phyloP scores from a whole-genome alignment of 2,329 filamentous ascomycete genomes.

The Mycosphaerella sp. region DNA sequence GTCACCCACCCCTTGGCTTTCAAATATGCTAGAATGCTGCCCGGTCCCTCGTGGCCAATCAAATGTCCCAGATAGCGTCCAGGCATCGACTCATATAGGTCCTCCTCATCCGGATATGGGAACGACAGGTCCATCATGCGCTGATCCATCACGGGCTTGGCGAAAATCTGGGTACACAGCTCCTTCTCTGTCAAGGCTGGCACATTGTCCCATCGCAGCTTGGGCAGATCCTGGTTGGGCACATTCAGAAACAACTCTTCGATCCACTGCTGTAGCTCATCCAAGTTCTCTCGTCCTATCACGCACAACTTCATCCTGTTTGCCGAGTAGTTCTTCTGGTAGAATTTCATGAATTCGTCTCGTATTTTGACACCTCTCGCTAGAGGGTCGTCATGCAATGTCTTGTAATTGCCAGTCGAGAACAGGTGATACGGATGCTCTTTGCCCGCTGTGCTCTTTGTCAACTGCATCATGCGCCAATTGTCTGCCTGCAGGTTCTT shows the following conservation, averaged over 20 bases:
- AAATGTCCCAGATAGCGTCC: slow-evolving; percentile 81
- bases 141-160: slow-evolving; percentile 86
- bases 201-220: slow-evolving; percentile 60
- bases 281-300: slow-evolving; percentile 71
- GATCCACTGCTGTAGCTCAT: slow-evolving; percentile 77
- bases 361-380: slow-evolving; percentile 74
- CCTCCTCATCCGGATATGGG: slow-evolving; percentile 77
- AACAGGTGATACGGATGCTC: slow-evolving; percentile 87
- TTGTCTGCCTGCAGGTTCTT: slow-evolving; percentile 90
- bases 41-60: slow-evolving; percentile 86
- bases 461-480: slow-evolving; percentile 81
- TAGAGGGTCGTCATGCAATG: slow-evolving; percentile 75
- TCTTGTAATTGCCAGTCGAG: slow-evolving; percentile 81
- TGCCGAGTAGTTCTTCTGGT: slow-evolving; percentile 81
- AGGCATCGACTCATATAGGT: slow-evolving; percentile 71
- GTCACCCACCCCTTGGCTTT: slow-evolving; percentile 90
- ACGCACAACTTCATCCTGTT: slow-evolving; percentile 92
- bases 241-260: slow-evolving; percentile 75
- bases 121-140: slow-evolving; percentile 74
- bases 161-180: slow-evolving; percentile 67
- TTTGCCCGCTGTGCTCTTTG: slow-evolving; percentile 81
- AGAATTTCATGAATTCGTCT: slow-evolving; percentile 88
- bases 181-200: slow-evolving; percentile 55
- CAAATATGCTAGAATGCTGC: slow-evolving; percentile 83
- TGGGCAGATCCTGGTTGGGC: slow-evolving; percentile 70